Evolutionary conservation across 2,329 filamentous ascomycete genomes (phyloP).

Genomic region (Trichoderma koningii): DNA sequence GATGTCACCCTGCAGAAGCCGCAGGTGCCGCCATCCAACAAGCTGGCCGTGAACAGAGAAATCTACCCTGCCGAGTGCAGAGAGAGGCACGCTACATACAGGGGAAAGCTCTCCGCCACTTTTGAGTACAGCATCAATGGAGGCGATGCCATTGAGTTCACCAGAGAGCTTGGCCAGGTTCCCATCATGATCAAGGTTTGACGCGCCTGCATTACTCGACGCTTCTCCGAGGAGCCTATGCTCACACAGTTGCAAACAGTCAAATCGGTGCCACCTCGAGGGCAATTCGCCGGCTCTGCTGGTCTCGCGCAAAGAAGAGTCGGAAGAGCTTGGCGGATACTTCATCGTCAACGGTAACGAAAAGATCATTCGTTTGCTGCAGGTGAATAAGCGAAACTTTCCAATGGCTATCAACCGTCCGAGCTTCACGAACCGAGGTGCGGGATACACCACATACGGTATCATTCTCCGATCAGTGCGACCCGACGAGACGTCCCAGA

Average conservation of each 20-base stretch:
- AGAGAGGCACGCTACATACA: constrained; percentile 89
- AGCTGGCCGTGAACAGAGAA: constrained; percentile 78
- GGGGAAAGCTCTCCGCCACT: constrained; percentile 79
- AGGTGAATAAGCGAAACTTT: constrained; percentile 88
- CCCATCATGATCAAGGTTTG: constrained; percentile 90
- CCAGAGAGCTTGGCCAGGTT: constrained; percentile 82
- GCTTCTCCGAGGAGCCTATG: background rate
- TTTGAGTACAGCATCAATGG: constrained; percentile 87
- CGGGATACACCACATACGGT: constrained; percentile 84
- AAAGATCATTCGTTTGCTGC: constrained; percentile 90
- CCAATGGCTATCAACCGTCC: constrained; percentile 91
- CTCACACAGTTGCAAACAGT: constrained; percentile 50
- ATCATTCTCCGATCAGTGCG: constrained; percentile 89
- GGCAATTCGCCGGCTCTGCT: constrained; percentile 79
- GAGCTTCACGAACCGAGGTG: constrained; percentile 85
- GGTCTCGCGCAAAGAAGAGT: constrained; percentile 87
- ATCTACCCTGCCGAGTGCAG: constrained; percentile 91
- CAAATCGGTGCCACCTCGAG: constrained; percentile 87
- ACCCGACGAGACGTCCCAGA: constrained; percentile 97
- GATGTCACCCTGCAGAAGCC: constrained; percentile 83
- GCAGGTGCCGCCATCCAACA: constrained; percentile 77
- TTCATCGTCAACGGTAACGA: constrained; percentile 98
- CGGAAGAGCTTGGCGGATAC: constrained; percentile 93
- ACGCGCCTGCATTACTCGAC: background rate
- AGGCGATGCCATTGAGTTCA: constrained; percentile 78